Evolutionary conservation across 768 basidiomycete genomes (phyloP).

Genomic region (Boletus rubropictus): DNA sequence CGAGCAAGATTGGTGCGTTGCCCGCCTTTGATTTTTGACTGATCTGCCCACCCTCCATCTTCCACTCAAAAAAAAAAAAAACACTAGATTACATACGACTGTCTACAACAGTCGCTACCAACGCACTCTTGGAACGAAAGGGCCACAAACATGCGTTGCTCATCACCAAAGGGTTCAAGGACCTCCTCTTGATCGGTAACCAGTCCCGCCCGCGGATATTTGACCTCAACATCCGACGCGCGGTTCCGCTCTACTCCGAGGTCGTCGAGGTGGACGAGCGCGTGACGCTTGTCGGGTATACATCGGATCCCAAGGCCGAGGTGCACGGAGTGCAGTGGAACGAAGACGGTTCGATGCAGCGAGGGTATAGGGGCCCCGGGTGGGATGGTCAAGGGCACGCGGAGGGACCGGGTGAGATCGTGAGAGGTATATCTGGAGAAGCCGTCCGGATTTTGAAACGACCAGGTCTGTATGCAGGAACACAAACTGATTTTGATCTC

Average conservation of each 20-base stretch:
- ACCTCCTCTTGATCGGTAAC: conserved; percentile 89
- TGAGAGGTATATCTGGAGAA: conserved; percentile 80
- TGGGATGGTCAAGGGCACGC: conserved; percentile 68
- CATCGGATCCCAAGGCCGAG: conserved; percentile 79
- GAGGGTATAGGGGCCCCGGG: conserved; percentile 71
- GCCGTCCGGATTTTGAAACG: conserved; percentile 77
- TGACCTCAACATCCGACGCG: conserved; percentile 83
- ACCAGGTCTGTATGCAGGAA: conserved; percentile 42
- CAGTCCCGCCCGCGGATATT: conserved; percentile 94
- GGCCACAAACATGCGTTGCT: conserved; percentile 87
- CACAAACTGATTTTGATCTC: neutral
- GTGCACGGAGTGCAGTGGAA: conserved; percentile 74
- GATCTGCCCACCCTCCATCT: no score
- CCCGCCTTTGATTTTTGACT: no score
- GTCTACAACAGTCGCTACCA: conserved; percentile 94
- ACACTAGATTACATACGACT: conserved; percentile 78
- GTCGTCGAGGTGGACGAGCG: conserved; percentile 75
- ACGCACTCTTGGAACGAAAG: conserved; percentile 91
- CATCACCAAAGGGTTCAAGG: conserved; percentile 88
- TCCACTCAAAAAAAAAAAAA: neutral
- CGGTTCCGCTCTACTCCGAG: conserved; percentile 67
- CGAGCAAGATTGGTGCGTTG: conserved; percentile 69
- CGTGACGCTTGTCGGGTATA: conserved; percentile 90
- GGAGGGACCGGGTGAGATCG: conserved; percentile 76
- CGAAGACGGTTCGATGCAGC: conserved; percentile 56